Evolutionary conservation across 768 basidiomycete species (phyloP), one percentile per base, ranked within the genome.

Genomic region (Psilocybe sp.): DNA sequence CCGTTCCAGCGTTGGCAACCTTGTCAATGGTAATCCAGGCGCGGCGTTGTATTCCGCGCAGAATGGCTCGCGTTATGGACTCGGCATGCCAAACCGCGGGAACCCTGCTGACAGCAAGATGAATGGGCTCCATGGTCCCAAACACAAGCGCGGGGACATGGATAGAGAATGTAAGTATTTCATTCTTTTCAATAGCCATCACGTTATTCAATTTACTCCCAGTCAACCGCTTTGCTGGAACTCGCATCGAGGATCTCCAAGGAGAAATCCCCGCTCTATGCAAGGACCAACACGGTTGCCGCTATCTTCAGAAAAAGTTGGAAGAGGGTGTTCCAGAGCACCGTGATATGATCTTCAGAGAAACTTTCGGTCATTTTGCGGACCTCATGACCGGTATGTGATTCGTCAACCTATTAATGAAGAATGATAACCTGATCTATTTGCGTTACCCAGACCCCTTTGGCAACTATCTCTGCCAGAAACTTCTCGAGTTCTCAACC

Each of bases 271-370:
- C 93, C 12, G 76, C 82, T 1, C 71, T 99, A 14, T 98, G 97
- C 82, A 98, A 98, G 67, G 97, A 99, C 69, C 97, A 99, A 69
- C 96, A 98, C 68, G 97, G 97, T 2, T 99, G 97, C 64, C 84
- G 97, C 33, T 99, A 98, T 65, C 73, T 99, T 50, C 97, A 99
- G 71, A 98, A 98, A 83, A 98, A 98, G 71, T 79, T 99, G 19
- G 97, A 99, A 66, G 97, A 99, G 64, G 92, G 91, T 48, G 82
- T 88, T 51, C 80, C 96, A 4, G 95, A 96, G 66, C 95, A 99
- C 69, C 84, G 97, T 46, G 97, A 99, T 63, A 95, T 98, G 90
- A 99, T 99, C 66, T 99, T 98, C 80, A 82, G 89, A 52, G 97
- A 99, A 74, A 98, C 96, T 1, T 98, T 96, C 61, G 86, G 88